phyloP scores from a whole-genome alignment of 305 asterid species.

The Fraxinus sp. region DNA sequence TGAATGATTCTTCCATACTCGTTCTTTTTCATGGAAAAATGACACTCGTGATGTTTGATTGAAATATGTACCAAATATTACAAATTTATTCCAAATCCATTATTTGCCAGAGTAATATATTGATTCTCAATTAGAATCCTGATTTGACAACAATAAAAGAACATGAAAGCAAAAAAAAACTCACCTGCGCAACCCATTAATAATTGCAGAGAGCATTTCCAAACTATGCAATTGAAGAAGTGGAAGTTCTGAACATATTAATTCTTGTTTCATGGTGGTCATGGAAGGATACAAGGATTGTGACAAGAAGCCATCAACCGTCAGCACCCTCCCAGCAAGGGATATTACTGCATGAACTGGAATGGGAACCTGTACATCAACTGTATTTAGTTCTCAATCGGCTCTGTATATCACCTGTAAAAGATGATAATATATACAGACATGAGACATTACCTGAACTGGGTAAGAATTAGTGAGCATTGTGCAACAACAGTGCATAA shows the following conservation, averaged over 20 bases:
- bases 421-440: slow-evolving; percentile 10
- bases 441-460: slow-evolving; percentile 53
- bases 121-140: slow-evolving; percentile 5
- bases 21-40: neutral
- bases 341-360: slow-evolving; percentile 59
- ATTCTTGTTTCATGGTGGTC: slow-evolving; percentile 58
- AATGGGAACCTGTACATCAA: slow-evolving; percentile 57
- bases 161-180: neutral
- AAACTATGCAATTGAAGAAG: slow-evolving; percentile 59
- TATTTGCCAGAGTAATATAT: neutral
- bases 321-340: slow-evolving; percentile 66
- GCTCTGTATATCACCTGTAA: slow-evolving; percentile 14
- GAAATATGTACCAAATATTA: neutral
- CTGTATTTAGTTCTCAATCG: slow-evolving; percentile 9
- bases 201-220: slow-evolving; percentile 62
- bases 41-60: neutral
- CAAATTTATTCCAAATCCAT: slow-evolving; percentile 1
- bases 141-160: slow-evolving; percentile 16
- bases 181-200: slow-evolving; percentile 67
- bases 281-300: slow-evolving; percentile 43
- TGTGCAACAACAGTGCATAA: slow-evolving; percentile 64
- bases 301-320: slow-evolving; percentile 63
- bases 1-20: neutral
- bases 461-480: slow-evolving; percentile 72
- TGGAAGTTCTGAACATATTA: slow-evolving; percentile 75